Base-by-base conservation (phyloP, 371 early-diverging fungal genomes). In the Mucor saturninus region DNA sequence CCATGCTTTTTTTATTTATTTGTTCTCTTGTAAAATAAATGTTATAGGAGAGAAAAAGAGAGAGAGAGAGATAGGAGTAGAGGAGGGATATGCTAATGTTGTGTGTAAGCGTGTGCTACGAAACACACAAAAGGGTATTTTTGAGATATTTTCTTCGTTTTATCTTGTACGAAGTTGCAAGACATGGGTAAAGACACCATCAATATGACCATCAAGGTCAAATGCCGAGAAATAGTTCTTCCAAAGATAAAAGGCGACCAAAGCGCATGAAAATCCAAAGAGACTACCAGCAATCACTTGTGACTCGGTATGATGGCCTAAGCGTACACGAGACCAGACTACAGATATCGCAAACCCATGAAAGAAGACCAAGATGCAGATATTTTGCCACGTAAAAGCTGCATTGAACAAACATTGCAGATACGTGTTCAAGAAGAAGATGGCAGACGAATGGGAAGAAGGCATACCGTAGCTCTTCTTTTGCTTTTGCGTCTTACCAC, bases 381-480 rank as follows among this genome's bases (percentile, higher is more conserved):
- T 21, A 50, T 28, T 50, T 50, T 50, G 50, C 50, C 50, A 50
- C 30, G 50, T 50, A 6, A 50, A 29, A 35, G 57, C 49, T 5
- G 48, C 46, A 32, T 30, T 38, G 15, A 59, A 21, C 5, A 65
- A n/a, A 3, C 58, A 75, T 1, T 70, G 67, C 3, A 78, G 59
- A 56, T 86, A 90, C 10, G 71, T 69, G 2, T 86, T 83, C 65
- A 89, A 91, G 61, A 83, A 92, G 4, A 84, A 83, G n/a, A 89
- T 87, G 39, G 88, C 85, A 59, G 89, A 89, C 4, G 90, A 81
- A 65, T 92, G 93, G 40, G 85, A 84, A 8, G 87, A 87, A 30
- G 93, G 93, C 91, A 91, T 91, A 3, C 91, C 93, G 67, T 91
- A 90, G 11, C 71, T 62, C 42, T 29, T 53, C 39, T 68, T 62